Evolutionary conservation across 257 asterid genomes (phyloP).

Genomic region (Rehmannia glutinosa): DNA sequence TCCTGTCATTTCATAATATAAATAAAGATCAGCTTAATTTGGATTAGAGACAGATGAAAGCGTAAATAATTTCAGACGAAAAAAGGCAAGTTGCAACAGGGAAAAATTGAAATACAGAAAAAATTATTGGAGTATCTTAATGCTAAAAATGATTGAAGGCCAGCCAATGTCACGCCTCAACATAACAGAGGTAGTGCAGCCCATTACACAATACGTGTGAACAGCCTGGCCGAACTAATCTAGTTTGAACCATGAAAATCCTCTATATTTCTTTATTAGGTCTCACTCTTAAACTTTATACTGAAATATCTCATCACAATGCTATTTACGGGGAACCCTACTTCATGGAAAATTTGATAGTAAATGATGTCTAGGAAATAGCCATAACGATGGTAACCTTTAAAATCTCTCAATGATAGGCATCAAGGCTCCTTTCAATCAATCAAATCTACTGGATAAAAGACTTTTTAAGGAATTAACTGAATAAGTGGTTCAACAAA

Average conservation of each 20-base stretch:
- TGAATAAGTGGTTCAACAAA: neutral
- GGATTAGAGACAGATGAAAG: neutral
- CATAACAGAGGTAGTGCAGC: neutral
- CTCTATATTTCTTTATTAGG: neutral
- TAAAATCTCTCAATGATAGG: neutral
- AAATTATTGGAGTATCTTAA: neutral
- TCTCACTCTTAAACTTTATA: neutral
- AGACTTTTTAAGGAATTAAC: neutral
- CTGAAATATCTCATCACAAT: too few species aligned
- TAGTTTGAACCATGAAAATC: neutral
- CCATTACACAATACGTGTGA: too few species aligned
- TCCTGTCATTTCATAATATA: constrained; percentile 50
- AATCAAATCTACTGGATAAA: neutral
- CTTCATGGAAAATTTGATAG: neutral
- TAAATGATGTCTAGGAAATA: neutral
- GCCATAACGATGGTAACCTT: neutral
- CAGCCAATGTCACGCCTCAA: neutral
- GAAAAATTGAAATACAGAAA: neutral
- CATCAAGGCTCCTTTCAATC: neutral
- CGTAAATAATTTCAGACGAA: neutral
- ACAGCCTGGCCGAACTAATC: too few species aligned
- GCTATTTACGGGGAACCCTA: too few species aligned
- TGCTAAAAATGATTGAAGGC: neutral
- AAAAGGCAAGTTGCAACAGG: constrained; percentile 3
- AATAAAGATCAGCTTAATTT: constrained; percentile 9